phyloP scores from a whole-genome alignment of 139 green algal species.

The Coelastrella sp. region DNA sequence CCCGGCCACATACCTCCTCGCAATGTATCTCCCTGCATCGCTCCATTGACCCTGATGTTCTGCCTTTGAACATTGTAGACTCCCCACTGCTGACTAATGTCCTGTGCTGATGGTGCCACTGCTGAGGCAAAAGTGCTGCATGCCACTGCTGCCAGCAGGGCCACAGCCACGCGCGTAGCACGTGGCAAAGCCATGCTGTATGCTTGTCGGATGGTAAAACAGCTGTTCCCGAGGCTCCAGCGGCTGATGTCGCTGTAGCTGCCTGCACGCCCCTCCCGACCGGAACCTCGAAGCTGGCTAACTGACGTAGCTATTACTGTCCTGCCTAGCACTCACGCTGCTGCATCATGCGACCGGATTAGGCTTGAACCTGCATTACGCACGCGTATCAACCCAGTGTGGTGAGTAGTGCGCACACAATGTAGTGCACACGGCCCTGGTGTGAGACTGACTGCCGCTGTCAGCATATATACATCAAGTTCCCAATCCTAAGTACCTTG shows the following conservation, averaged over 20 bases:
- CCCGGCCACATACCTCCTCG: background rate
- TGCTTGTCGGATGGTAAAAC: too few species aligned
- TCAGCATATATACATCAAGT: background rate
- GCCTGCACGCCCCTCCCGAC: background rate
- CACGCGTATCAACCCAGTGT: background rate
- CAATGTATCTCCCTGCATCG: background rate
- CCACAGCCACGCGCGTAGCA: conserved; percentile 16
- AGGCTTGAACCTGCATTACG: background rate
- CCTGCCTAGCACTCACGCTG: background rate
- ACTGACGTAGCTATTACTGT: conserved; percentile 11
- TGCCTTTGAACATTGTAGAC: conserved; percentile 25
- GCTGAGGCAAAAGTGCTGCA: background rate
- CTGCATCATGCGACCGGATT: background rate
- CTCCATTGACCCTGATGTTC: conserved; percentile 1
- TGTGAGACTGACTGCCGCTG: background rate
- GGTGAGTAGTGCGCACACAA: background rate
- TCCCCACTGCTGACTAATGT: conserved; percentile 15
- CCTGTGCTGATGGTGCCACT: conserved; percentile 2
- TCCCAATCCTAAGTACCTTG: too few species aligned
- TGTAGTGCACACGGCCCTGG: background rate
- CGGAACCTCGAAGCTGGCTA: background rate
- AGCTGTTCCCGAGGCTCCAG: background rate
- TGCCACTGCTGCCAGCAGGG: background rate
- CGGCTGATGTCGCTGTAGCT: background rate
- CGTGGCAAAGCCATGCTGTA: background rate